A percentile compares a stretch with the other conserved stretches of the same genome.
phyloP scores from a whole-genome alignment of 345 rosid genomes.

The Dipteronia dyeriana region DNA sequence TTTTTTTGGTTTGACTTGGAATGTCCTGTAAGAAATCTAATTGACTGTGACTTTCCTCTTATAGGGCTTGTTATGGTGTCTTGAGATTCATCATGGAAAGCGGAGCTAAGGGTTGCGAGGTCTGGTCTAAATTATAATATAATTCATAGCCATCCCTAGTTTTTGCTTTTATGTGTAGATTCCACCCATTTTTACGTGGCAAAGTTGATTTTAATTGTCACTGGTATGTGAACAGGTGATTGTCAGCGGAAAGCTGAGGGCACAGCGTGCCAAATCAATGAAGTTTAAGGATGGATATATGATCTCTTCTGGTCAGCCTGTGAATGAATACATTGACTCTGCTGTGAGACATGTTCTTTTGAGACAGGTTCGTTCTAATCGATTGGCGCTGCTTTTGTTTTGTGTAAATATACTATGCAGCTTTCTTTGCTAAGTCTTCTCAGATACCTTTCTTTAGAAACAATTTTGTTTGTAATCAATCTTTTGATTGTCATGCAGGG shows the following conservation, averaged over 20 bases:
- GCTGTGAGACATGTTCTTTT: constrained; percentile 87
- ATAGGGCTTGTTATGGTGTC: constrained; percentile 91
- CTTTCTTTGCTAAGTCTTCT: background rate
- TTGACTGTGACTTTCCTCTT: background rate
- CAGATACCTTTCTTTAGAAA: background rate
- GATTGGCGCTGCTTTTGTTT: background rate
- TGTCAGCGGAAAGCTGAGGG: constrained; percentile 92
- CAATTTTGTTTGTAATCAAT: background rate
- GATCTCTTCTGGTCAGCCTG: constrained; percentile 95
- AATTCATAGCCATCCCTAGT: background rate
- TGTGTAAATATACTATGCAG: background rate
- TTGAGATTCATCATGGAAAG: constrained; percentile 82
- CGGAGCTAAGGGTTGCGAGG: constrained; percentile 95
- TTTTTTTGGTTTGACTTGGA: background rate
- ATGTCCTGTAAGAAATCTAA: background rate
- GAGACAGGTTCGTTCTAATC: constrained; percentile 61
- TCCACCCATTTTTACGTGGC: background rate
- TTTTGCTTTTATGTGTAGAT: background rate
- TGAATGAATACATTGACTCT: constrained; percentile 86
- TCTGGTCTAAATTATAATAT: constrained; percentile 11
- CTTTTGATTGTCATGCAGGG: constrained; percentile 47
- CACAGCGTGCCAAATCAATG: constrained; percentile 92
- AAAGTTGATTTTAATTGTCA: background rate
- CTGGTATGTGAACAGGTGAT: constrained; percentile 51
- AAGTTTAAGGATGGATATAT: constrained; percentile 95